Conservation (phyloP, 768 basidiomycete species). For the Psilocybe cyanescens region DNA sequence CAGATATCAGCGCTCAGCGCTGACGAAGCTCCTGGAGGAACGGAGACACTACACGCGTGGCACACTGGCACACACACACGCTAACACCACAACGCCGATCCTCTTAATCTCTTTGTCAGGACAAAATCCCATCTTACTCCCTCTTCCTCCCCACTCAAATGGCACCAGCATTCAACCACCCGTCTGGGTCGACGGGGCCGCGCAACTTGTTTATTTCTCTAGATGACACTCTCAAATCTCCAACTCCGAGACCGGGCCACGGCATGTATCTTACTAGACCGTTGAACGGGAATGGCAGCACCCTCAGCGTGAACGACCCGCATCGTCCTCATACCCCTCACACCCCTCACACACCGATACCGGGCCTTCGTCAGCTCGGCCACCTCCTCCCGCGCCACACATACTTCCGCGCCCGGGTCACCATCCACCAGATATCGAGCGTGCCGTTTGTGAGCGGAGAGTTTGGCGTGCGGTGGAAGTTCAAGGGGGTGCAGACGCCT, state of each 20-base stretch:
- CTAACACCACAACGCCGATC: slow-evolving; percentile 4
- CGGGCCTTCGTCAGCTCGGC: slow-evolving; percentile 58
- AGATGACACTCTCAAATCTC: slow-evolving; percentile 13
- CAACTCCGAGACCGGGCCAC: slow-evolving; percentile 16
- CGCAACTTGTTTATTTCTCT: background rate
- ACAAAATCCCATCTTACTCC: no score
- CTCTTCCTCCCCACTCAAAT: slow-evolving; percentile 1
- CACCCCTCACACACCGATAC: slow-evolving; percentile 16
- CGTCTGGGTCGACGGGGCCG: background rate
- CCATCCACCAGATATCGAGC: slow-evolving; percentile 69
- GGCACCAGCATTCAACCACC: background rate
- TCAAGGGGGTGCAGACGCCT: slow-evolving; percentile 53
- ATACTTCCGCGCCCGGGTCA: slow-evolving; percentile 62
- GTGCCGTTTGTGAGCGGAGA: slow-evolving; percentile 75
- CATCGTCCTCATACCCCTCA: slow-evolving; percentile 12
- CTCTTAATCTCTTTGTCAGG: background rate
- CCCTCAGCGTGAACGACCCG: slow-evolving; percentile 25
- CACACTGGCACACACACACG: background rate
- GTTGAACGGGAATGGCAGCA: slow-evolving; percentile 22
- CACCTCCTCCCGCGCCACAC: slow-evolving; percentile 69
- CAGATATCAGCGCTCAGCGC: background rate
- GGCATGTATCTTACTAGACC: slow-evolving; percentile 23
- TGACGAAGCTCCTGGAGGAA: slow-evolving; percentile 11
- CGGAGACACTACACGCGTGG: slow-evolving; percentile 9
- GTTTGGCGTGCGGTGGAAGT: slow-evolving; percentile 73